A percentile compares a stretch with the other conserved stretches of the same genome.
Evolutionary conservation across 2,329 filamentous ascomycete genomes (phyloP).

Genomic region (Xylaria sp.): DNA sequence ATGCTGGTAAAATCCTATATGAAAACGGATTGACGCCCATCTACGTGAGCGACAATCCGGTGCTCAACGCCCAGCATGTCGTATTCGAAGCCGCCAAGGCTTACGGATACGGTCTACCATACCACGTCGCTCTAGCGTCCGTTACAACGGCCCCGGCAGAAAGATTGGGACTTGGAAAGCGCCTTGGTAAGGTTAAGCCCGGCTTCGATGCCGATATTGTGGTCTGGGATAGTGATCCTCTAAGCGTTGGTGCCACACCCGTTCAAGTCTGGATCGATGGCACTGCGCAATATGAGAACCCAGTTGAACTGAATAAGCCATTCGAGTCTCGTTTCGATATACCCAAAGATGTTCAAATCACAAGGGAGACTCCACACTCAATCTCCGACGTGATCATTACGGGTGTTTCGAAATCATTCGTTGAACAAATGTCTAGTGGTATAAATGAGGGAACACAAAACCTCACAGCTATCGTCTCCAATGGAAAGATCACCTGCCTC

Average conservation of each 20-base stretch:
- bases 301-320: constrained; percentile 65
- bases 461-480: constrained; percentile 61
- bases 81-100: constrained; percentile 72
- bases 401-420: constrained; percentile 63
- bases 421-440: constrained; percentile 48
- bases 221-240: constrained; percentile 71
- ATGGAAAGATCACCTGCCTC: constrained; percentile 66
- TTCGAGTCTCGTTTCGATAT: constrained; percentile 52
- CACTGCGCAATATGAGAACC: constrained; percentile 64
- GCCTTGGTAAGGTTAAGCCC: constrained; percentile 69
- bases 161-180: constrained; percentile 65
- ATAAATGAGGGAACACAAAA: constrained; percentile 40
- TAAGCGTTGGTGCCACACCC: constrained; percentile 68
- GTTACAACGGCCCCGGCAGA: constrained; percentile 70
- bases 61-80: constrained; percentile 75
- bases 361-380: constrained; percentile 54
- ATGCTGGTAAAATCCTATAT: constrained; percentile 72
- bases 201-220: constrained; percentile 71
- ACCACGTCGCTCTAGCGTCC: constrained; percentile 66
- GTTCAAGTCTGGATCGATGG: constrained; percentile 73
- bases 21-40: constrained; percentile 72
- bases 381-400: constrained; percentile 62
- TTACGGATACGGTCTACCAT: constrained; percentile 69
- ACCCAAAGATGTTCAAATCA: constrained; percentile 52
- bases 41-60: constrained; percentile 77